Percentiles rank a stretch among this genome's conserved stretches.
phyloP scores from a whole-genome alignment of 2,329 filamentous ascomycete species.

The Aureobasidium sp. region DNA sequence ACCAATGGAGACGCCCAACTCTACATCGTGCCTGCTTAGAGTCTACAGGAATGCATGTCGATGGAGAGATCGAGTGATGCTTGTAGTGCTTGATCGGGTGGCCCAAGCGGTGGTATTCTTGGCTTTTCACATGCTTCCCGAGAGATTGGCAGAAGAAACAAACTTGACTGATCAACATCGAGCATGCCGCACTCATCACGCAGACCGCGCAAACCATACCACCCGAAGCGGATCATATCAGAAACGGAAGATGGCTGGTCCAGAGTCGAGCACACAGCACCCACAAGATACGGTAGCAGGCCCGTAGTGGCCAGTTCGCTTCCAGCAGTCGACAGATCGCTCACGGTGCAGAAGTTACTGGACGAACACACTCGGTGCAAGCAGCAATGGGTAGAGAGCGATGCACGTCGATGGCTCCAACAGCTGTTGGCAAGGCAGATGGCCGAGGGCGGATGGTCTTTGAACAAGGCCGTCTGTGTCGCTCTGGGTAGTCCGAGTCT shows the following conservation, averaged over 20 bases:
- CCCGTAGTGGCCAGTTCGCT: not conserved
- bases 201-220: not conserved
- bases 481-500: slow-evolving; percentile 24
- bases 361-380: slow-evolving; percentile 6
- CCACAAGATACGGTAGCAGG: not conserved
- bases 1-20: no score
- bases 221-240: not conserved
- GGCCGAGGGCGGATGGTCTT: slow-evolving; percentile 18
- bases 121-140: not conserved
- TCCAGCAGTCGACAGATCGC: slow-evolving; percentile 3
- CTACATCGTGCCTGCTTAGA: not conserved
- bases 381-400: not conserved
- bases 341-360: slow-evolving; percentile 11
- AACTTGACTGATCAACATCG: not conserved
- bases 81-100: not conserved
- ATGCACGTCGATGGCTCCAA: not conserved
- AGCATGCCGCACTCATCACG: slow-evolving; percentile 14
- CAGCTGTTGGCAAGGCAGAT: not conserved
- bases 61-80: not conserved
- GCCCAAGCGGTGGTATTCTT: not conserved
- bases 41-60: not conserved
- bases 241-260: slow-evolving; percentile 12
- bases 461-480: slow-evolving; percentile 23
- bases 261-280: slow-evolving; percentile 2
- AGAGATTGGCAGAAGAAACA: not conserved